Evolutionary conservation across 495 filamentous ascomycete species (phyloP).

Genomic region (Lasiosphaeriaceae sp.): DNA sequence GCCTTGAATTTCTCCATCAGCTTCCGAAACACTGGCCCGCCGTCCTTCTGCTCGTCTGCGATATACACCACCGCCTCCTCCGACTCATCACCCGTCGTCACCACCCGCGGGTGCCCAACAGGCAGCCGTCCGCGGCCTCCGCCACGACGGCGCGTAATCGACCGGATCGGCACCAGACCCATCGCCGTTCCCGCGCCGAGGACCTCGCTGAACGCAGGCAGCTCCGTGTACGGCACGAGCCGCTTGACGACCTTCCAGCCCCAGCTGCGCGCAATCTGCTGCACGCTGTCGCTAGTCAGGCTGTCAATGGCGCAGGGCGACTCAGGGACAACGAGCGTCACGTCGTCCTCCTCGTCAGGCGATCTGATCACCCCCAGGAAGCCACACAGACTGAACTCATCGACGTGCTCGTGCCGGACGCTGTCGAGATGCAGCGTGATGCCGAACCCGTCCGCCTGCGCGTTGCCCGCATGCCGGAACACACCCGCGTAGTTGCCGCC

Average conservation of each 20-base stretch:
- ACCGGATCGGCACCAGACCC: neutral
- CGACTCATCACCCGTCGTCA: neutral
- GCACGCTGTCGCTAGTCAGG: slow-evolving; percentile 2
- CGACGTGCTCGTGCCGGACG: slow-evolving; percentile 37
- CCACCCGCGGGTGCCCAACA: neutral
- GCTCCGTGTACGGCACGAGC: neutral
- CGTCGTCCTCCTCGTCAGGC: slow-evolving; percentile 8
- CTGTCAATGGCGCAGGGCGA: neutral
- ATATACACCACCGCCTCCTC: neutral
- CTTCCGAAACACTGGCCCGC: neutral
- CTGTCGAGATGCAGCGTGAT: slow-evolving; percentile 50
- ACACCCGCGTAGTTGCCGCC: slow-evolving; percentile 61
- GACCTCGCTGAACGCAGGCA: neutral
- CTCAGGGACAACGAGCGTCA: neutral
- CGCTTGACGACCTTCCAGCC: slow-evolving; percentile 1
- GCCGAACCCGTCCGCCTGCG: slow-evolving; percentile 37
- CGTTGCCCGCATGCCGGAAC: slow-evolving; percentile 36
- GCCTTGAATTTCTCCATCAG: neutral
- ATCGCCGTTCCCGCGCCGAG: neutral
- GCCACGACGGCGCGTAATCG: neutral
- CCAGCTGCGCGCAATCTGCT: neutral
- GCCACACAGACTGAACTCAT: slow-evolving; percentile 46
- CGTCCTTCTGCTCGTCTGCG: neutral
- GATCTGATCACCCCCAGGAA: slow-evolving; percentile 34
- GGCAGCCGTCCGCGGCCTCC: neutral